Base-by-base conservation (phyloP, 108 stramenopile genomes). In the Skeletonema menzelii region DNA sequence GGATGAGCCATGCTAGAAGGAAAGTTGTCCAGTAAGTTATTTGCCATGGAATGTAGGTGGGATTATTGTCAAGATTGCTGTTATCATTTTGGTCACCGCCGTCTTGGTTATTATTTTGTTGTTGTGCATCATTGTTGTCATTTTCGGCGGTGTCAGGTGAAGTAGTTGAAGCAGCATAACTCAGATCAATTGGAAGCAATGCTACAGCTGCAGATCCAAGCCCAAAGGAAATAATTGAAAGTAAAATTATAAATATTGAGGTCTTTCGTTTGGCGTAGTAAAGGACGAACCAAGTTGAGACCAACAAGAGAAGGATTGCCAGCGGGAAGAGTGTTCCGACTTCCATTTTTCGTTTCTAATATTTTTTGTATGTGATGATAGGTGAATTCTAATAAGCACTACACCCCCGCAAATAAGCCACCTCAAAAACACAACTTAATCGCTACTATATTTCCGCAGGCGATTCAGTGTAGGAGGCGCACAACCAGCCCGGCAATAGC, bases 11-110 rank as follows among this genome's bases (percentile, higher is more conserved):
- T 15, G 90, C 91, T 2, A 95, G 69, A 6, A 91, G 15, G 66
- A 95, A 93, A 2, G 94, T 95, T 17, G 74, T 79, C 91, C 90
- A 93, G 79, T 88, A 93, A 27, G 72, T 81, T 12, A 85, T 59
- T 27, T 64, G 69, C 84, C 85, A 88, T 4, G 82, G 69, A 15
- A 69, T 34, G 70, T 75, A 82, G 46, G 85, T 83, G 14, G 75
- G 78, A 67, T 83, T 83, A 20, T 44, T 68, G 8, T 55, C 20
- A 2, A 15, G 47, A 53, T 59, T 12, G 8, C 66, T 73, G 1
- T 67, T 49, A 27, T 53, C 28, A 34, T 75, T 31, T 35, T 57
- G 27, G 34, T 63, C 57, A 0, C 47, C 55, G 12, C 15, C 19
- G 14, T 57, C 46, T 14, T 59, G 37, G 55, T 17, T 22, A 17